These are phyloP conservation scores for Eutrema heterophyllum DNA, from an alignment of 345 rosid genomes.

Conservation along the genomic window DNA sequence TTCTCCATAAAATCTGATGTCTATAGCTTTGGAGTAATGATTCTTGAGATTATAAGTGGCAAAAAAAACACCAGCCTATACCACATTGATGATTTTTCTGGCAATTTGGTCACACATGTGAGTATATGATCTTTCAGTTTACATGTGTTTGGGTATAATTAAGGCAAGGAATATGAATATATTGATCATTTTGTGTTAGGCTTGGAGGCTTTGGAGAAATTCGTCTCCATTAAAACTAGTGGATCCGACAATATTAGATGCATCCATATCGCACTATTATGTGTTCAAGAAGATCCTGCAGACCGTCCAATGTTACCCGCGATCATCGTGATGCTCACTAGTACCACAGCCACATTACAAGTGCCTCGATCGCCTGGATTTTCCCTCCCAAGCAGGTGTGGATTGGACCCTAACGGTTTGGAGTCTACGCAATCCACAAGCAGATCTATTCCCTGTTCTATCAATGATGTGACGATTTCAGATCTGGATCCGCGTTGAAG, in stretches of 20 bases:
- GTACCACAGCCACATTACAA: conserved; percentile 21
- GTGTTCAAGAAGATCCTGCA: conserved; percentile 9
- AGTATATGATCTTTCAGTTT: not conserved
- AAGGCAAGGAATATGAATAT: too few species aligned
- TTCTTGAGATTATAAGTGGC: not conserved
- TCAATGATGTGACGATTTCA: not conserved
- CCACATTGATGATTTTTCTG: not conserved
- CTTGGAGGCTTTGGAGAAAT: conserved; percentile 10
- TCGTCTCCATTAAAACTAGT: not conserved
- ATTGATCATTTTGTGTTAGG: not conserved
- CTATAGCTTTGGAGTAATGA: not conserved
- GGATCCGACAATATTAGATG: not conserved
- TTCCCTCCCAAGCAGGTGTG: not conserved
- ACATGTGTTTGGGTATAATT: not conserved
- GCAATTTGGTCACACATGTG: conserved; percentile 29
- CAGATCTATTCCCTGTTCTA: not conserved
- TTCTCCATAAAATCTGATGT: not conserved
- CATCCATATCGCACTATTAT: not conserved
- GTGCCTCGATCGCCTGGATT: conserved; percentile 27
- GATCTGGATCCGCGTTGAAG: not conserved
- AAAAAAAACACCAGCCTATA: not conserved
- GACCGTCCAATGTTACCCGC: conserved; percentile 22
- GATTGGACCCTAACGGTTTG: not conserved
- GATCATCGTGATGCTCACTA: conserved; percentile 33
- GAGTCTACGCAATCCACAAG: not conserved